These are phyloP conservation scores for Fusarium pilosicola DNA, from an alignment of 2,329 filamentous ascomycete species.

Conservation along the genomic window DNA sequence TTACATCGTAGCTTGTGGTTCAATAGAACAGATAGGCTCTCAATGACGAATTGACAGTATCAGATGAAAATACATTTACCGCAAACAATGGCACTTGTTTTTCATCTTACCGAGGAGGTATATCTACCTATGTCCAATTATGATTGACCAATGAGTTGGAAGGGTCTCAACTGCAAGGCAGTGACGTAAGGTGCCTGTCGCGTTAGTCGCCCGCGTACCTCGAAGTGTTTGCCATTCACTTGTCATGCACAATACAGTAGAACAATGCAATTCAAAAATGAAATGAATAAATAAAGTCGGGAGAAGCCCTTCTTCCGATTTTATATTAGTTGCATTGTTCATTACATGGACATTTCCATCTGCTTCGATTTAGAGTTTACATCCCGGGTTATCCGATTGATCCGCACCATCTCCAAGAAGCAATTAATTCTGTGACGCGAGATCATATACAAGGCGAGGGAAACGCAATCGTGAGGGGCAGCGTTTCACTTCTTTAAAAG, in stretches of 20 bases:
- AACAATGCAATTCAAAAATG: background rate
- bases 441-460: background rate
- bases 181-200: background rate
- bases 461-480: background rate
- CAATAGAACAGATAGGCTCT: background rate
- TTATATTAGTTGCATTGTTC: background rate
- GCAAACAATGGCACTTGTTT: background rate
- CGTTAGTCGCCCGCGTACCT: background rate
- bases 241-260: background rate
- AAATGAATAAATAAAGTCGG: background rate
- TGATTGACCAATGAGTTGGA: background rate
- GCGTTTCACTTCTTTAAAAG: background rate
- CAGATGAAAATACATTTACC: background rate
- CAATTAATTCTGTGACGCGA: constrained; percentile 30
- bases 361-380: background rate
- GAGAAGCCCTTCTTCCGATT: background rate
- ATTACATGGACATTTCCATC: background rate
- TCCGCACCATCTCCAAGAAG: constrained; percentile 23
- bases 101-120: background rate
- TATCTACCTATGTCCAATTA: background rate
- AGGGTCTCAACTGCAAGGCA: background rate
- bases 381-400: constrained; percentile 10
- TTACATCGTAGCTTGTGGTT: background rate
- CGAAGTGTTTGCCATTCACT: background rate
- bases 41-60: background rate